Evolutionary conservation across 1,139 yeast genomes (phyloP), one percentile per base, ranked within the genome.

Genomic region (Suhomyces atakaporum): DNA sequence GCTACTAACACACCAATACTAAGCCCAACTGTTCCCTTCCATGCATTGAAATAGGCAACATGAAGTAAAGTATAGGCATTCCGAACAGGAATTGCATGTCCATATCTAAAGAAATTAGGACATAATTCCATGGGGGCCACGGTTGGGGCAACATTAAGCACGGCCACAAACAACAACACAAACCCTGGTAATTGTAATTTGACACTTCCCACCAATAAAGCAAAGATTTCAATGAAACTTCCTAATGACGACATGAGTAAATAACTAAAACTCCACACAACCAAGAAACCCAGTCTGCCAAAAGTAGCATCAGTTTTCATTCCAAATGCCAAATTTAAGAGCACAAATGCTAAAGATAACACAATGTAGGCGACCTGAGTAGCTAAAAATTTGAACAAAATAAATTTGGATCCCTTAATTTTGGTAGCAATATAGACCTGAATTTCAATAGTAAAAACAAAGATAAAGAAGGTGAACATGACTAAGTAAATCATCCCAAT

Each of bases 71-170:
- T 75, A 43, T 70, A 65, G 1, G 75, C 64, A 45, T 73, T 71
- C 34, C 66, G 63, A 31, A 75, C 68, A 1, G 83, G 82, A 56
- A 74, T 60, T 2, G 75, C 79, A 48, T 75, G 74, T 0, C 79
- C 78, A 42, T 69, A 76, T 23, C 74, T 53, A 53, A 60, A 77
- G 47, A 77, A 63, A 1, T 37, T 38, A 2, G 77, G 76, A 49
- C 75, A 69, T 18, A 75, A 47, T 2, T 60, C 69, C 29, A 75
- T 61, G 0, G 80, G 76, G 1, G 75, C 55, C 33, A 75, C 63
- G 1, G 75, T 66, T 0, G 80, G 79, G 3, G 77, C 58, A 25
- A 76, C 60, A 49, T 76, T 77, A 14, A 56, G 29, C 2, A 70
- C 65, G 27, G 76, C 73, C 37, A 66, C 68, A 31, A 66, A 57